phyloP scores from a whole-genome alignment of 139 green algal genomes.

The Cymbomonas tetramitiformis region DNA sequence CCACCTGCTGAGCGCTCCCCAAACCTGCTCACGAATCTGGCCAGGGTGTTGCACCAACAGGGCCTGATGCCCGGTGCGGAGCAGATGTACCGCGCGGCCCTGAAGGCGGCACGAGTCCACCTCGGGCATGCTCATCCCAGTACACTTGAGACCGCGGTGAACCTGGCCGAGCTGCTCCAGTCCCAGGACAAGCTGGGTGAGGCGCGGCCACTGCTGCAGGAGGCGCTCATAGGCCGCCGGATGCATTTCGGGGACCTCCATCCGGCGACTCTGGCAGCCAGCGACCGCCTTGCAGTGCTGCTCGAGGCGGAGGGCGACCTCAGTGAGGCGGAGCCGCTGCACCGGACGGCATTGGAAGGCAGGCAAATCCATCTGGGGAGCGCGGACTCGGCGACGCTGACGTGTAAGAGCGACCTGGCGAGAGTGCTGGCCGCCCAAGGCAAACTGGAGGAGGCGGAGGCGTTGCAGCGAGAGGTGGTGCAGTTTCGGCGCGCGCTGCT shows the following conservation, averaged over 20 bases:
- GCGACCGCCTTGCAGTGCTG: constrained; percentile 9
- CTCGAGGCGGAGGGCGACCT: neutral
- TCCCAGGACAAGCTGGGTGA: neutral
- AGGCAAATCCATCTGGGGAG: neutral
- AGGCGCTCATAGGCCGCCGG: neutral
- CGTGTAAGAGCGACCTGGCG: constrained; percentile 15
- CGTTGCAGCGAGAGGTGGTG: constrained; percentile 1
- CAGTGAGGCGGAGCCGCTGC: constrained; percentile 5
- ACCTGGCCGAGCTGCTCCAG: constrained; percentile 6
- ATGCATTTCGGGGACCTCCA: neutral
- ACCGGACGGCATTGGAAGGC: neutral
- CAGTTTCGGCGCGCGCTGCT: constrained; percentile 1
- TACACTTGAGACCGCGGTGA: constrained; percentile 4
- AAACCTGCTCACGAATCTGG: constrained; percentile 12
- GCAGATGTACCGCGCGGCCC: constrained; percentile 1
- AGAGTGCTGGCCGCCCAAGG: neutral
- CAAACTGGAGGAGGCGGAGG: neutral
- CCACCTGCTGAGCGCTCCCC: neutral
- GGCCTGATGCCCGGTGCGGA: neutral
- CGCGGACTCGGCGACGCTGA: neutral
- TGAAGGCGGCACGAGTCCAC: neutral
- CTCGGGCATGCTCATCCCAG: neutral
- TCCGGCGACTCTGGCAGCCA: neutral
- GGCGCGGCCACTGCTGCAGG: constrained; percentile 1
- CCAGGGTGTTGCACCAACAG: constrained; percentile 1